Base-by-base conservation (phyloP, 2,329 filamentous ascomycete species). In the Fusarium sp. region DNA sequence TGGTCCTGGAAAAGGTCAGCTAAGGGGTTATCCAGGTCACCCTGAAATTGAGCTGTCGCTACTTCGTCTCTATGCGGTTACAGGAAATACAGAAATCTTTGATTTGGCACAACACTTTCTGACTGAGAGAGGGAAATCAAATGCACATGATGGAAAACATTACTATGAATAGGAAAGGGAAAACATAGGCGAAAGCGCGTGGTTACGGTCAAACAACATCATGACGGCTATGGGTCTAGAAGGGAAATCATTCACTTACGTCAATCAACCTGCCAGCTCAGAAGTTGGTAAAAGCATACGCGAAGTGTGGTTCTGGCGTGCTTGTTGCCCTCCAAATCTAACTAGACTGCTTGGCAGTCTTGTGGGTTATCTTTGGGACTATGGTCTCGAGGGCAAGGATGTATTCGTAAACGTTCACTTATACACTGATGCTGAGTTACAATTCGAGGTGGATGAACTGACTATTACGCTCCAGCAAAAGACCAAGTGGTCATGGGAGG, bases 261-360 rank as follows among this genome's bases (percentile, higher is more conserved):
- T 84, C 51, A 90, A 90, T 66, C 87, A 88, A 59, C 78, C 90
- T 1, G 84, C 83, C 1, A 87, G 85, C 13, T 63, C 59, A 14
- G 42, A 57, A 5, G 39, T 20, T 5, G 36, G 47, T 55, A 47
- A 62, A 21, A 42, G 37, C 5, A 17, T 33, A 0, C 41, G 41
- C 3, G 29, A 62, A 20, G 36, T 41, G 20, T 55, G 48, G 41
- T 89, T 88, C 53, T 83, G 83, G 48, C 84, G 82, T 36, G 85
- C 86, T 8, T 89, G 86, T 67, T 89, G 87, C 72, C 87, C 87
- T 5, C 87, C 86, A 0, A 89, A 88, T 69, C 78, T 89, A 2
- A 81, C 83, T 21, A 79, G 86, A 37, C 75, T 87, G 6, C 81
- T 88, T 53, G 87, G 84, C 0, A 84, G 81, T 46, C 77, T 88